Evolutionary conservation across 306 rosid genomes (phyloP).

Genomic region (Medicago arabica): DNA sequence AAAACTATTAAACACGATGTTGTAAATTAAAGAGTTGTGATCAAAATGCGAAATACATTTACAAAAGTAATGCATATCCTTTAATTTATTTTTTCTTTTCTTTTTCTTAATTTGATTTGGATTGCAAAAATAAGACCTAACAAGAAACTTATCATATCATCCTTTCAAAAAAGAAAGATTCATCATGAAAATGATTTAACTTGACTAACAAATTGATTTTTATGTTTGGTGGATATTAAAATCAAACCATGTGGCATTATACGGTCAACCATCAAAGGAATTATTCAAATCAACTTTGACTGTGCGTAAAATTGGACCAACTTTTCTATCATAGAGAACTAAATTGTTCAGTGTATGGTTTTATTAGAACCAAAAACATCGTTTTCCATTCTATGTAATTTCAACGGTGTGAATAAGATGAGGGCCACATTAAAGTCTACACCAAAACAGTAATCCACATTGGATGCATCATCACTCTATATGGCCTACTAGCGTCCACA

Average conservation of each 20-base stretch:
- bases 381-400: constrained; percentile 1
- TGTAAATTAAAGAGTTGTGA: too few species aligned
- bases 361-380: constrained; percentile 13
- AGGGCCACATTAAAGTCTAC: not conserved
- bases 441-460: not conserved
- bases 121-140: not conserved
- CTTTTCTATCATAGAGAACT: not conserved
- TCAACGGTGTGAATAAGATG: not conserved
- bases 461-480: constrained; percentile 15
- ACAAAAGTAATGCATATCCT: too few species aligned
- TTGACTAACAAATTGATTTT: not conserved
- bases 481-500: constrained; percentile 27
- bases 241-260: constrained; percentile 16
- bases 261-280: not conserved
- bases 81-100: too few species aligned
- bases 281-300: constrained; percentile 22
- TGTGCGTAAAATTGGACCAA: constrained; percentile 24
- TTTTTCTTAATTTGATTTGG: not conserved
- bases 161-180: not conserved
- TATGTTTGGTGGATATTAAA: constrained; percentile 1
- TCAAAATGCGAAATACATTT: too few species aligned
- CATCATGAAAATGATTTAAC: not conserved
- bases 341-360: not conserved
- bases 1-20: too few species aligned
- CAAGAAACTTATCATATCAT: too few species aligned